Base-by-base conservation (phyloP, 2,329 filamentous ascomycete genomes). In the Purpureocillium lavendulum region DNA sequence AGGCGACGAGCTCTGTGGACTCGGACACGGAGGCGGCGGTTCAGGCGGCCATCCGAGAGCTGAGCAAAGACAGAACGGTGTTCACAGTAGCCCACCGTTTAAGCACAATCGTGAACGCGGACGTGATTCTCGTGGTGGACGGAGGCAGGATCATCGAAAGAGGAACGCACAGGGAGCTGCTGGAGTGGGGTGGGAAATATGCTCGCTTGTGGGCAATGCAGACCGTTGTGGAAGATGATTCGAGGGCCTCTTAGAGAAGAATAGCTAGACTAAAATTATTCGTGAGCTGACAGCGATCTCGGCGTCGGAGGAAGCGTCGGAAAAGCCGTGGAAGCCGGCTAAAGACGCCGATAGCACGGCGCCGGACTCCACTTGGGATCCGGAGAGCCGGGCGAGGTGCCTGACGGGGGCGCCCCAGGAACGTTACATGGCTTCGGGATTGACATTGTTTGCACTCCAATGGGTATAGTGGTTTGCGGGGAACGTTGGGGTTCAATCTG, bases 41-140 rank as follows among this genome's bases (percentile, higher is more conserved):
- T 26, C 64, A 75, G 50, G 42, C 55, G 36, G 65, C 70, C 5
- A 50, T 79, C 31, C 58, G 63, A 3, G 54, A 58, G 31, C 52
- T 77, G 17, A 68, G 64, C 38, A 57, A 58, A 21, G 64, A 60
- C 4, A 62, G 73, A 15, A 78, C 74, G 1, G 74, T 71, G 0
- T 68, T 75, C 41, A 55, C 70, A 0, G 64, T 74, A 46, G 70
- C 71, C 17, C 71, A 70, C 46, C 50, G 66, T 34, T 49, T 65
- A 2, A 60, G 55, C 3, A 61, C 59, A 0, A 54, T 62, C 28
- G 69, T 73, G 15, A 64, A 13, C 2, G 67, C 73, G 1, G 71
- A 79, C 44, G 58, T 61, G 37, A 75, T 78, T 31, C 40, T 77
- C 33, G 73, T 77, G 4, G 56, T 78, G 18, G 61, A 72, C 40